A percentile compares a stretch with the other conserved stretches of the same genome.
Conservation (phyloP, 495 filamentous ascomycete genomes). For the Hypoxylon crocopeplum region DNA sequence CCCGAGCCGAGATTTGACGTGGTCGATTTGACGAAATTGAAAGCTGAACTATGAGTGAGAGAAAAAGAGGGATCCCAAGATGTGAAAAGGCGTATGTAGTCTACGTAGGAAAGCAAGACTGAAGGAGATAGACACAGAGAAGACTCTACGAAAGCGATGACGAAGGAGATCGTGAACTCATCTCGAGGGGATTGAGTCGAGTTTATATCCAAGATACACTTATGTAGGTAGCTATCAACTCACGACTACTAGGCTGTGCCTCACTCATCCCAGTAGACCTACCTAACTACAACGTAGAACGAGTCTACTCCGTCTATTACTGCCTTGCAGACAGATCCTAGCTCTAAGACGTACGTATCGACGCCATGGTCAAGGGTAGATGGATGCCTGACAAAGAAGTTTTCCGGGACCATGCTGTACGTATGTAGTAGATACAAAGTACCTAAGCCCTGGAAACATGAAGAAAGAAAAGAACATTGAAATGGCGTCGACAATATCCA, state of each 20-base stretch:
- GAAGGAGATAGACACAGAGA: constrained; percentile 6
- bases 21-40: constrained; percentile 11
- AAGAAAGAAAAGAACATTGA: constrained; percentile 5
- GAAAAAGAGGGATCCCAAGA: neutral
- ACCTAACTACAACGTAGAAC: constrained; percentile 1
- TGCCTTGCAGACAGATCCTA: constrained; percentile 8
- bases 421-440: neutral
- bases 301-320: constrained; percentile 5
- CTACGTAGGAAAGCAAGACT: constrained; percentile 14
- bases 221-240: neutral
- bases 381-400: constrained; percentile 4
- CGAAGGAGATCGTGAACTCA: constrained; percentile 1
- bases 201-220: constrained; percentile 25
- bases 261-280: constrained; percentile 1
- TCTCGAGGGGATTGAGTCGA: constrained; percentile 2
- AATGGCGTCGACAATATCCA: constrained; percentile 11
- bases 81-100: neutral
- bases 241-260: neutral
- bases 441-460: neutral
- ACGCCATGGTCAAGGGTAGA: constrained; percentile 25
- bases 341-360: constrained; percentile 5
- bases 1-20: constrained; percentile 43
- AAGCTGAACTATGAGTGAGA: constrained; percentile 1
- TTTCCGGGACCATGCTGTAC: neutral
- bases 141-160: constrained; percentile 5